These are phyloP conservation scores for Globisporangium acanthophoron DNA, from an alignment of 352 stramenopile species.

Conservation along the genomic window DNA sequence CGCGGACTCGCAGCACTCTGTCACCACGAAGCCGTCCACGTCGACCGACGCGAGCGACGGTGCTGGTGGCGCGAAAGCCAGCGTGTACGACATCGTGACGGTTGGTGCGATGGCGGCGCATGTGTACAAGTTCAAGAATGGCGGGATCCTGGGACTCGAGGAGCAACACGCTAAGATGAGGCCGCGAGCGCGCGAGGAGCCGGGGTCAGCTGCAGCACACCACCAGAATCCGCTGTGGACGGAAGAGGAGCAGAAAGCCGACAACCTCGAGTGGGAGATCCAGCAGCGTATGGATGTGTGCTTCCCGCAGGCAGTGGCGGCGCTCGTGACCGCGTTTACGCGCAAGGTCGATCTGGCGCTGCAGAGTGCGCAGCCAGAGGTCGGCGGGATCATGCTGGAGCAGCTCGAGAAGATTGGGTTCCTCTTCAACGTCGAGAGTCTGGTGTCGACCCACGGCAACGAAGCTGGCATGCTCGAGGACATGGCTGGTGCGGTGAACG, in stretches of 20 bases:
- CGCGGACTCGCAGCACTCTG: slow-evolving; percentile 25
- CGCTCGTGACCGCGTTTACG: slow-evolving; percentile 78
- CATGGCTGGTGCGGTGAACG: slow-evolving; percentile 77
- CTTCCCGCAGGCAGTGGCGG: slow-evolving; percentile 72
- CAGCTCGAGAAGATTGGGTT: slow-evolving; percentile 79
- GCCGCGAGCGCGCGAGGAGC: slow-evolving; percentile 42
- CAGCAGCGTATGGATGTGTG: slow-evolving; percentile 83
- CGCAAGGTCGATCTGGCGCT: slow-evolving; percentile 74
- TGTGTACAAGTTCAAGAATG: slow-evolving; percentile 88
- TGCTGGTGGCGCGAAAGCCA: not conserved
- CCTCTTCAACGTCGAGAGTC: slow-evolving; percentile 79
- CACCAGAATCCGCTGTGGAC: slow-evolving; percentile 77
- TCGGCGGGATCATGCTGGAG: slow-evolving; percentile 60
- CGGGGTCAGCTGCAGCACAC: slow-evolving; percentile 33
- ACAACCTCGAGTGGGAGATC: slow-evolving; percentile 70
- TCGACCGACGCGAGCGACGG: slow-evolving; percentile 24
- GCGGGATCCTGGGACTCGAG: slow-evolving; percentile 69
- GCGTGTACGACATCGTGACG: slow-evolving; percentile 82
- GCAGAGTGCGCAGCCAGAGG: slow-evolving; percentile 36
- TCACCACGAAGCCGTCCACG: slow-evolving; percentile 20
- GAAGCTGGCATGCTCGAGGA: slow-evolving; percentile 86
- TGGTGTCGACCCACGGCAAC: slow-evolving; percentile 84
- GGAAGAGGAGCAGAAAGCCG: slow-evolving; percentile 76
- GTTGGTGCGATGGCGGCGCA: slow-evolving; percentile 83
- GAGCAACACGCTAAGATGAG: slow-evolving; percentile 72